Conservation (phyloP, 2,329 filamentous ascomycete species). For the Trichothecium roseum region DNA sequence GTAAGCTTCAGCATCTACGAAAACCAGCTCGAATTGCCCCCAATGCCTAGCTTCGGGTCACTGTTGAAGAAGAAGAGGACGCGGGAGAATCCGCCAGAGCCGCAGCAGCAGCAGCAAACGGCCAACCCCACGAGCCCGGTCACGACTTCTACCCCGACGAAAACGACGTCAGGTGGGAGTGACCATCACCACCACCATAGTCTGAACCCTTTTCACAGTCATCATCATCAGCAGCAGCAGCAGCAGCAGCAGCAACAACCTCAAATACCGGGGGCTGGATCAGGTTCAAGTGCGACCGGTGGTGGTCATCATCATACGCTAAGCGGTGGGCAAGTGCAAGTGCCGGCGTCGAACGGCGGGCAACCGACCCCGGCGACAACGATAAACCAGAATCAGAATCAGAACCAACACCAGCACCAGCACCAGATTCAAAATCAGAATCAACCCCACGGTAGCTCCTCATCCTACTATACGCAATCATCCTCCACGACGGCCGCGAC, state of each 20-base stretch:
- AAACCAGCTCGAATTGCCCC: no score
- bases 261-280: not conserved
- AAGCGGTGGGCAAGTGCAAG: no score
- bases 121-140: conserved; percentile 4
- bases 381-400: no score
- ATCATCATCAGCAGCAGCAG: conserved; percentile 8
- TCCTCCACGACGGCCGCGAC: conserved; percentile 8
- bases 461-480: conserved; percentile 6
- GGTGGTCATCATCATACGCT: conserved; percentile 4
- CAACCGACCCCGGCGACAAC: no score
- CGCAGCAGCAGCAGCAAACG: conserved; percentile 1
- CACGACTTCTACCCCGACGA: conserved; percentile 10
- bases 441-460: conserved; percentile 10
- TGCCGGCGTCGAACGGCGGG: no score
- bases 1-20: no score
- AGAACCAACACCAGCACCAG: no score
- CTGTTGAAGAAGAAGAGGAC: conserved; percentile 99
- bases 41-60: conserved; percentile 89
- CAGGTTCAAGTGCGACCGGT: no score
- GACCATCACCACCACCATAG: conserved; percentile 6
- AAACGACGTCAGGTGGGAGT: not conserved
- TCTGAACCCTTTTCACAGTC: conserved; percentile 11
- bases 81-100: conserved; percentile 73
- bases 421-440: no score
- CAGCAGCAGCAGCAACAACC: conserved; percentile 10